Evolutionary conservation across 2,329 filamentous ascomycete genomes (phyloP), one percentile per base, ranked within the genome.

Genomic region (Biscogniauxia marginata): DNA sequence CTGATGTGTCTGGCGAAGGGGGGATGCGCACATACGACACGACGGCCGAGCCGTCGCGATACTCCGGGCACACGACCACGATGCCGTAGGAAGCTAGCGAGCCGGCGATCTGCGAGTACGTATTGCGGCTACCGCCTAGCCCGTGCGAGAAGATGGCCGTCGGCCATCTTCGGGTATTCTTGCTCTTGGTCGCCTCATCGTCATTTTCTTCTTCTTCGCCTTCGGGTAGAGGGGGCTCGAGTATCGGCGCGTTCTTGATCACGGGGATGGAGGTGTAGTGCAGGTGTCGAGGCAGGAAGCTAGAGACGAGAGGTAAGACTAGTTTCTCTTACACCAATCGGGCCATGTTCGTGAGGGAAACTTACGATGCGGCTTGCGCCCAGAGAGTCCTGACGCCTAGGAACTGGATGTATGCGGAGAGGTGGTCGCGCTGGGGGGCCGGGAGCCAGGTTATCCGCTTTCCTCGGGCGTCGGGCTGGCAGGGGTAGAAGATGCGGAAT

Each of bases 91-190:
- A 91, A 4, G 91, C 89, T 23, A 96, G 75, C 0, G 89, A 90
- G 16, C 89, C 89, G 18, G 83, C 87, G 21, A 96, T 75, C 67
- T 93, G 88, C n/a, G 90, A 93, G 75, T 96, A 96, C 9, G 90
- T 85, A 66, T 95, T 95, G 62, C 90, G 83, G 57, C 84, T 87
- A 39, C 91, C 91, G 39, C 89, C 91, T 1, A 96, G 79, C 0
- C 91, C 91, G 69, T 96, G 91, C 1, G 90, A 95, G 73, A 96
- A 96, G 60, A 96, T 79, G 77, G 91, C 86, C 0, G 91, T 88
- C 0, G 91, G 91, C 88, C 90, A 95, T 75, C 84, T 77, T n/a
- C n/a, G n/a, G n/a, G n/a, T n/a, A n/a, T n/a, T n/a, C 54, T 78
- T 75, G 56, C 76, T 73, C 3, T 77, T 74, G 2, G 76, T 67